A percentile compares a stretch with the other conserved stretches of the same genome.
These are phyloP conservation scores for Citrus inodora DNA, from an alignment of 345 rosid species.

Conservation along the genomic window DNA sequence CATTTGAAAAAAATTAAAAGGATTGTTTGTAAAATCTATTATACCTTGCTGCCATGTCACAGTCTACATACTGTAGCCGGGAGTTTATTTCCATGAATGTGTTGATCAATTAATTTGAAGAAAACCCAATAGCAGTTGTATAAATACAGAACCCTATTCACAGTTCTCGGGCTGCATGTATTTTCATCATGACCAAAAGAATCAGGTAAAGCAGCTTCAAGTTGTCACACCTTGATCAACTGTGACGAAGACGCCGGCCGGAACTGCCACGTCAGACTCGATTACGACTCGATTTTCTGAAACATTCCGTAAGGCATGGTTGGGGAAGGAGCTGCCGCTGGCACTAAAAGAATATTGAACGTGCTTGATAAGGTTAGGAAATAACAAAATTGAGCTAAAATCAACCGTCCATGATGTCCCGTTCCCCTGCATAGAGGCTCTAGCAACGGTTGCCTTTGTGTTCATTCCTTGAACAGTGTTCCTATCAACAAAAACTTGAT, in stretches of 20 bases:
- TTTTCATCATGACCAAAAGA: not conserved
- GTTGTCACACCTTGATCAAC: conserved; percentile 51
- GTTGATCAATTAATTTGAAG: not conserved
- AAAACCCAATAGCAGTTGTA: not conserved
- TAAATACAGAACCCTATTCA: not conserved
- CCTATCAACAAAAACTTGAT: conserved; percentile 66
- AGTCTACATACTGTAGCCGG: not conserved
- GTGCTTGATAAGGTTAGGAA: conserved; percentile 62
- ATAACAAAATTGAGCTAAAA: conserved; percentile 51
- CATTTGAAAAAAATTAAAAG: not conserved
- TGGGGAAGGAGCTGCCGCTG: conserved; percentile 39
- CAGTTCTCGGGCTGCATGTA: not conserved
- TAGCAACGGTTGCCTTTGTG: conserved; percentile 55
- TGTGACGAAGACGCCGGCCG: conserved; percentile 52
- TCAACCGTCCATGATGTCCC: conserved; percentile 76
- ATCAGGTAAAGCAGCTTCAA: not conserved
- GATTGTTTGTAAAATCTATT: not conserved
- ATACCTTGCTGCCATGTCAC: not conserved
- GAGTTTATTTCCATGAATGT: not conserved
- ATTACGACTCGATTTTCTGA: conserved; percentile 59
- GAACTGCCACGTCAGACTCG: conserved; percentile 46
- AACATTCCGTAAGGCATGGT: conserved; percentile 51
- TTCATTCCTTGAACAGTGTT: conserved; percentile 75
- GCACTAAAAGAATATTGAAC: conserved; percentile 64
- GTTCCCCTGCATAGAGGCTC: conserved; percentile 45